Conservation (phyloP, 148 eudicot genomes). For the Silene uniflora region DNA sequence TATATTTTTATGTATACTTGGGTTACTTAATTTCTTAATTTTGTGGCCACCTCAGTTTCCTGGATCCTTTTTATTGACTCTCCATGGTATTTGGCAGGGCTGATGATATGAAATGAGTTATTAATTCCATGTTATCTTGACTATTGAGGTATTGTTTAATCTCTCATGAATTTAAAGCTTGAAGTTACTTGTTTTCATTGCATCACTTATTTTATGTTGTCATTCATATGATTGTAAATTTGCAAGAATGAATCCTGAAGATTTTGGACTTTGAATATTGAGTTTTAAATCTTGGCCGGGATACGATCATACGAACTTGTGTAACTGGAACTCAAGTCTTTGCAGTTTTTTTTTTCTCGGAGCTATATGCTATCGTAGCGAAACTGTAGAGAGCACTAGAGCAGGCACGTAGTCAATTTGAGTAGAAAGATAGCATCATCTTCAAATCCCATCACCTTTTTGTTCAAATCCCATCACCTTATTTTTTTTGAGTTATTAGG, state of each 20-base stretch:
- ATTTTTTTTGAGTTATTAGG: not conserved
- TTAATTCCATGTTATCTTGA: not conserved
- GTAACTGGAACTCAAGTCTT: not conserved
- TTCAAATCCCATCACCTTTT: slow-evolving; percentile 2
- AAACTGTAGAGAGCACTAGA: not conserved
- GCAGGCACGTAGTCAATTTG: not conserved
- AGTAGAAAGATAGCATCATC: not conserved
- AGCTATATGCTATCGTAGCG: not conserved
- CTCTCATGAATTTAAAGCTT: slow-evolving; percentile 2
- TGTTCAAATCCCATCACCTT: not conserved
- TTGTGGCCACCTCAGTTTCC: not conserved
- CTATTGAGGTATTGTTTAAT: slow-evolving; percentile 12
- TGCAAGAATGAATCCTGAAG: not conserved
- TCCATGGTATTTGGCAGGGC: slow-evolving; percentile 18
- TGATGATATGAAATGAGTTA: not conserved
- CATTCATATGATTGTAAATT: not conserved
- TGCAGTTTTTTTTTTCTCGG: not conserved
- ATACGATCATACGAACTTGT: not conserved
- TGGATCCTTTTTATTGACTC: not conserved
- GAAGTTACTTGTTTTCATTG: not conserved
- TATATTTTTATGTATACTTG: not conserved
- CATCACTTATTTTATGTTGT: not conserved
- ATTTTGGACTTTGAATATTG: not conserved
- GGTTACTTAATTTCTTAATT: not conserved
- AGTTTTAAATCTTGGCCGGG: not conserved